A percentile compares a stretch with the other conserved stretches of the same genome.
Evolutionary conservation across 768 basidiomycete genomes (phyloP).

Genomic region (Boletus vermiculosoides): DNA sequence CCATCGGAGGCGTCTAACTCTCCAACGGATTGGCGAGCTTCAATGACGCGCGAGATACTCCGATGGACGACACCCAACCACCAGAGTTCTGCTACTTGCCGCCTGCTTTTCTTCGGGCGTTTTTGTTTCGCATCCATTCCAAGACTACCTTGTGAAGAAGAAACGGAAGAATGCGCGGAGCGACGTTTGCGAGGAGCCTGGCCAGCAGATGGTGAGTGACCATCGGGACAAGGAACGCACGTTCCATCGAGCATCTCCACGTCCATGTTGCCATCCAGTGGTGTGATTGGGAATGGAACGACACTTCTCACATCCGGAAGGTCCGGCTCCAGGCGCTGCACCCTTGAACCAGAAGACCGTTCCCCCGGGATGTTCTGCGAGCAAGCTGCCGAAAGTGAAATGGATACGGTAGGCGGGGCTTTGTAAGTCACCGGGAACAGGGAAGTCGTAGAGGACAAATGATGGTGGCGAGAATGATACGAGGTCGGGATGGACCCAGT

Average conservation of each 20-base stretch:
- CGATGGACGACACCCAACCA: constrained; percentile 39
- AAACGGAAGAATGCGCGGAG: constrained; percentile 32
- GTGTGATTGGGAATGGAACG: constrained; percentile 39
- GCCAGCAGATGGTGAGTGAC: not conserved
- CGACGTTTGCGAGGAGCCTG: constrained; percentile 32
- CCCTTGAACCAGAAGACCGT: not conserved
- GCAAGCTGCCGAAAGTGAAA: constrained; percentile 37
- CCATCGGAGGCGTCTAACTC: constrained; percentile 4
- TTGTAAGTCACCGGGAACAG: constrained; percentile 29
- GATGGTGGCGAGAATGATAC: constrained; percentile 6
- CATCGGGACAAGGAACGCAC: constrained; percentile 1
- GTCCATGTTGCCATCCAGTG: constrained; percentile 23
- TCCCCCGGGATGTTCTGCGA: constrained; percentile 19
- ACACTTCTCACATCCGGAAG: constrained; percentile 31
- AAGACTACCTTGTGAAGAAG: constrained; percentile 19
- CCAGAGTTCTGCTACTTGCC: constrained; percentile 34
- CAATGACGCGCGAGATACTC: constrained; percentile 31
- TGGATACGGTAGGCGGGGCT: constrained; percentile 39
- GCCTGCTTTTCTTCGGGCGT: constrained; percentile 32
- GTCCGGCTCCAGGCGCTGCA: constrained; percentile 17
- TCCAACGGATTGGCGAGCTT: constrained; percentile 9
- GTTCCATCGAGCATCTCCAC: constrained; percentile 32
- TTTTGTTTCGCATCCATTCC: constrained; percentile 27
- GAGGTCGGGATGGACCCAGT: not conserved
- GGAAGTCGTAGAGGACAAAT: constrained; percentile 8